Evolutionary conservation across 1,284 basidiomycete species (phyloP), one percentile per base, ranked within the genome.

Genomic region (Pisolithus thermaeus): DNA sequence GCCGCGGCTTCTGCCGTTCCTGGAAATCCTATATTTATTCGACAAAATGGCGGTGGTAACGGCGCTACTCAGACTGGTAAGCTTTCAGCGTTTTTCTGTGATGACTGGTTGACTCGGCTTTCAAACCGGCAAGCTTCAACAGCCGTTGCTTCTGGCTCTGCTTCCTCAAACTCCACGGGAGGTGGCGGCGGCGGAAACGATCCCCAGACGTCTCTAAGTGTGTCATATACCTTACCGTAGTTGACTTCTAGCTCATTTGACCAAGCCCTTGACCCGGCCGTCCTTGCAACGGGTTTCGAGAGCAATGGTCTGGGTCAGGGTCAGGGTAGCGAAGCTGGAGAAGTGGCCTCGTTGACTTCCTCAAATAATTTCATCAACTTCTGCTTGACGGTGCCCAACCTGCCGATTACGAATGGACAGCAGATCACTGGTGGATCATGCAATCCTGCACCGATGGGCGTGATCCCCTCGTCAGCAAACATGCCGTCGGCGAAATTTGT

Each of bases 341-440:
- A 83, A 64, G 77, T 80, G 49, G 62, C 79, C 4, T 84, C 81
- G 11, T 63, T 79, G 49, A 85, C 83, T 16, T 81, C 79, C 40
- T 71, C 70, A 39, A 86, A 88, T 73, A 87, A 87, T 71, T 87
- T 83, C 69, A 84, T 86, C 73, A 83, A 85, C 73, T 83, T 80
- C 69, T 84, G 80, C 61, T 61, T 74, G 36, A 78, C 73, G 23
- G 67, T 72, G 25, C 70, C 74, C 37, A 71, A 77, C 56, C 70
- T 78, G 47, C 77, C 78, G 36, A 73, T 84, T 58, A 84, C 79
- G 28, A 76, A 83, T 61, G 80, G 82, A 49, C 68, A 77, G 63
- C 80, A 82, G 66, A 72, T 83, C 64, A 65, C 69, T 51, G 70
- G 72, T 23, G 83, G 82, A 47, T 85, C 81, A 47, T 83, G 83